Percentiles rank a stretch among this genome's conserved stretches.
Conservation (phyloP, 148 eudicot species). For the Persicaria maculosa region DNA sequence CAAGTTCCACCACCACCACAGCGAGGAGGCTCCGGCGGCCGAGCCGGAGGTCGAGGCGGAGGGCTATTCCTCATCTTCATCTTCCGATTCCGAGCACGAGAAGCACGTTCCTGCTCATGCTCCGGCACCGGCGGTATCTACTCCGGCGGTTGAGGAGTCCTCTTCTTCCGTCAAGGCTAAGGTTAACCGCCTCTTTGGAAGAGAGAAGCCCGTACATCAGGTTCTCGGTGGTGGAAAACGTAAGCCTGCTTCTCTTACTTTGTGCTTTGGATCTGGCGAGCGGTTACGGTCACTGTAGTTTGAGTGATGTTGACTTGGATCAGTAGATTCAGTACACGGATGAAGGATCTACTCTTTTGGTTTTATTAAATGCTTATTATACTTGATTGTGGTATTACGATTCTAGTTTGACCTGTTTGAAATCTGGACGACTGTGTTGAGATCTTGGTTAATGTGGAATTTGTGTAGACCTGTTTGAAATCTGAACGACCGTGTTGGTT, state of each 20-base stretch:
- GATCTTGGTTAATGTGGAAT: background rate
- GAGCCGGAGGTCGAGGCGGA: background rate
- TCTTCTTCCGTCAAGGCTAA: constrained; percentile 22
- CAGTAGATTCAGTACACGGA: background rate
- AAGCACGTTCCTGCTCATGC: constrained; percentile 16
- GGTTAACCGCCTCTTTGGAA: constrained; percentile 39
- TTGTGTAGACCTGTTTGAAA: too few relatives aligned
- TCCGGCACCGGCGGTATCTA: background rate
- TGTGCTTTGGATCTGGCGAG: background rate
- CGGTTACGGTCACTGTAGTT: background rate
- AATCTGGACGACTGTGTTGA: background rate
- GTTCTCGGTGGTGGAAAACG: constrained; percentile 73
- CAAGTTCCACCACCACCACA: constrained; percentile 18
- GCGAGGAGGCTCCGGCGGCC: background rate
- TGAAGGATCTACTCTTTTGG: background rate
- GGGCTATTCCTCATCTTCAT: constrained; percentile 18
- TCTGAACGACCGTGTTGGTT: too few relatives aligned
- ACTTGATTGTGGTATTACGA: background rate
- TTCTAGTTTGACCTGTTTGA: background rate
- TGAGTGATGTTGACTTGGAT: background rate
- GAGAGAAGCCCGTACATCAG: constrained; percentile 48
- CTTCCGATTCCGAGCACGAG: constrained; percentile 44
- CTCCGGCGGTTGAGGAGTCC: constrained; percentile 5
- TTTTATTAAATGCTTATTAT: background rate
- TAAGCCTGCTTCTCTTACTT: constrained; percentile 14